Evolutionary conservation across 106 monocot genomes (phyloP).

Genomic region (Acorus gramineus): DNA sequence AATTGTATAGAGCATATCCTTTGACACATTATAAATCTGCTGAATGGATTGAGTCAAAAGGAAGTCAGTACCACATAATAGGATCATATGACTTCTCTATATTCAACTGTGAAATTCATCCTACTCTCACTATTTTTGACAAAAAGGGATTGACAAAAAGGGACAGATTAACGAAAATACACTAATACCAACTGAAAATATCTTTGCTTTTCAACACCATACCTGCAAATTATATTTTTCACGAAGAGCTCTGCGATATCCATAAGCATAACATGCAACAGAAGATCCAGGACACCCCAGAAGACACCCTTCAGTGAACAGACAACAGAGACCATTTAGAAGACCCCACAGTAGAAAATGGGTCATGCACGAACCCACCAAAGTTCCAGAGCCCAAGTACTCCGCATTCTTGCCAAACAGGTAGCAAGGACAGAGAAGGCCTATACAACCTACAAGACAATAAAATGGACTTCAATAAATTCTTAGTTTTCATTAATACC

Average conservation of each 20-base stretch:
- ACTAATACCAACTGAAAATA: too few relatives aligned
- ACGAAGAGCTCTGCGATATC: slow-evolving; percentile 56
- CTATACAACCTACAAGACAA: slow-evolving; percentile 55
- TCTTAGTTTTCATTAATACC: background rate
- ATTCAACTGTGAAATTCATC: too few relatives aligned
- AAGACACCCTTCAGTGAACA: slow-evolving; percentile 57
- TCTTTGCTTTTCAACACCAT: background rate
- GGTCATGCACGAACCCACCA: slow-evolving; percentile 71
- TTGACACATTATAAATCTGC: too few relatives aligned
- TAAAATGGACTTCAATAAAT: background rate
- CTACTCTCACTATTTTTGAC: background rate
- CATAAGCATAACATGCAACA: slow-evolving; percentile 83
- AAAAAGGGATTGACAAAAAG: background rate
- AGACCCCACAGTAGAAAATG: slow-evolving; percentile 80
- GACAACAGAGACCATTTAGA: slow-evolving; percentile 64
- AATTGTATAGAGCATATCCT: too few relatives aligned
- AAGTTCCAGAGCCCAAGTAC: slow-evolving; percentile 72
- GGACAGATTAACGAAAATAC: background rate
- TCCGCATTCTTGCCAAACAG: slow-evolving; percentile 94
- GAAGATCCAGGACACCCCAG: slow-evolving; percentile 51
- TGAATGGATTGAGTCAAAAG: too few relatives aligned
- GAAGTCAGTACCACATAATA: too few relatives aligned
- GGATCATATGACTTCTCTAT: too few relatives aligned
- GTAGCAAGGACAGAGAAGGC: slow-evolving; percentile 70
- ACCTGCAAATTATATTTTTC: slow-evolving; percentile 68